These are phyloP conservation scores for Ascochyta fabae DNA, from an alignment of 2,329 filamentous ascomycete species.

Conservation along the genomic window DNA sequence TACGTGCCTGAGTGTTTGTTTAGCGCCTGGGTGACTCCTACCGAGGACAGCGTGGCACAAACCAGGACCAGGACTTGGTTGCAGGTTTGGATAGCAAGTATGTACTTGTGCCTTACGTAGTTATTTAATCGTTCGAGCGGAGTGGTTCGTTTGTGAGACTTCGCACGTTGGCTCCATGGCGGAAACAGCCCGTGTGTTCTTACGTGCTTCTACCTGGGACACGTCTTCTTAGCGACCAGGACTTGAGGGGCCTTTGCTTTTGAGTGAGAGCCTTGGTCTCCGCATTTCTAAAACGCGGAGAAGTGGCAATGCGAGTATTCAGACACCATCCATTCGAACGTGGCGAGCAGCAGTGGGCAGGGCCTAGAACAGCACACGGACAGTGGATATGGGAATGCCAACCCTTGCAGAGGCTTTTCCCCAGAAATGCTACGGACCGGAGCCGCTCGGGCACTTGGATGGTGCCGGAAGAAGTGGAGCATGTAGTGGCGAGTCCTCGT, in stretches of 20 bases:
- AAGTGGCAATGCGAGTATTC: neutral
- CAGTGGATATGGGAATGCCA: constrained; percentile 7
- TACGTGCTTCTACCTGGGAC: neutral
- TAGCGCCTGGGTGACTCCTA: neutral
- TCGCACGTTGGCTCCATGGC: neutral
- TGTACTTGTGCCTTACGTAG: neutral
- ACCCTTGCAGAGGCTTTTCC: constrained; percentile 8
- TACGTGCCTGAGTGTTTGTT: neutral
- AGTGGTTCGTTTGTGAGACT: no score
- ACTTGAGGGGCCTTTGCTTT: neutral
- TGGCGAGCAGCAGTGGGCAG: neutral
- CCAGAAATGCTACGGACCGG: constrained; percentile 7
- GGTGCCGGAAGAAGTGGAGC: constrained; percentile 4
- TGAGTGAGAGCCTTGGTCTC: neutral
- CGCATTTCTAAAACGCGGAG: neutral
- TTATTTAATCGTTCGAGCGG: neutral
- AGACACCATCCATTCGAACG: neutral
- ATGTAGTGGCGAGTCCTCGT: constrained; percentile 7
- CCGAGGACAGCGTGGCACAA: neutral
- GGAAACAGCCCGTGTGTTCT: no score
- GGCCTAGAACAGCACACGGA: constrained; percentile 9
- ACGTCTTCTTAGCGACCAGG: neutral
- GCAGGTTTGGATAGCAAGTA: neutral
- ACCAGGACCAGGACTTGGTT: neutral
- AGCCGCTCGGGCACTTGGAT: neutral